Conservation (phyloP, 225 moss, liverwort and hornwort genomes). For the Pseudoscleropodium purum region DNA sequence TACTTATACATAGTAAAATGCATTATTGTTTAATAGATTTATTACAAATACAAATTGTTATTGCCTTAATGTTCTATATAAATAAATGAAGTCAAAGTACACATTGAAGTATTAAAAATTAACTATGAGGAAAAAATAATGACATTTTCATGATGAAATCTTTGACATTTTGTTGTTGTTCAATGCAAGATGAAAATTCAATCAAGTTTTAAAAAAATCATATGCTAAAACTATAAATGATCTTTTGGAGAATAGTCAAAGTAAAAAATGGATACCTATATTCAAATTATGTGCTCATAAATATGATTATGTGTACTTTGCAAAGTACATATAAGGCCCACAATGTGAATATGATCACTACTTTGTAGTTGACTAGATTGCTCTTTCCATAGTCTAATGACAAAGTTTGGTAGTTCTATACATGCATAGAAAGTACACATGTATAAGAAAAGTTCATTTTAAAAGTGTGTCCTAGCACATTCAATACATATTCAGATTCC, state of each 20-base stretch:
- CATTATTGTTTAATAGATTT: neutral
- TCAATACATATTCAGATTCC: neutral
- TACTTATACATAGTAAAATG: neutral
- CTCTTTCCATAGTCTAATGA: neutral
- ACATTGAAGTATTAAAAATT: neutral
- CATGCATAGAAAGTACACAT: neutral
- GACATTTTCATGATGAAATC: neutral
- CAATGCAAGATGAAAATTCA: neutral
- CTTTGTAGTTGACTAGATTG: neutral
- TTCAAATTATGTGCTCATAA: neutral
- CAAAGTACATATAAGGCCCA: neutral
- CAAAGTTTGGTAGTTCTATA: neutral
- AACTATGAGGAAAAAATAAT: neutral
- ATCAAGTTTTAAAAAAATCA: accelerated
- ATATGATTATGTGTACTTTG: neutral
- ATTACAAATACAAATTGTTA: neutral
- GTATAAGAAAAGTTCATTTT: neutral
- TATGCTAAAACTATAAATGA: neutral
- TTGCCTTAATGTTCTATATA: neutral
- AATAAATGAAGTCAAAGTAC: neutral
- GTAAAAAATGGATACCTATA: accelerated
- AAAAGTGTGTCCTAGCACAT: neutral
- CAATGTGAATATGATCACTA: neutral
- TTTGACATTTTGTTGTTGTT: neutral
- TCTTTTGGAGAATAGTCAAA: neutral